Percentiles rank a stretch among this genome's conserved stretches.
Conservation (phyloP, 257 asterid species). For the Nicotiana knightiana region DNA sequence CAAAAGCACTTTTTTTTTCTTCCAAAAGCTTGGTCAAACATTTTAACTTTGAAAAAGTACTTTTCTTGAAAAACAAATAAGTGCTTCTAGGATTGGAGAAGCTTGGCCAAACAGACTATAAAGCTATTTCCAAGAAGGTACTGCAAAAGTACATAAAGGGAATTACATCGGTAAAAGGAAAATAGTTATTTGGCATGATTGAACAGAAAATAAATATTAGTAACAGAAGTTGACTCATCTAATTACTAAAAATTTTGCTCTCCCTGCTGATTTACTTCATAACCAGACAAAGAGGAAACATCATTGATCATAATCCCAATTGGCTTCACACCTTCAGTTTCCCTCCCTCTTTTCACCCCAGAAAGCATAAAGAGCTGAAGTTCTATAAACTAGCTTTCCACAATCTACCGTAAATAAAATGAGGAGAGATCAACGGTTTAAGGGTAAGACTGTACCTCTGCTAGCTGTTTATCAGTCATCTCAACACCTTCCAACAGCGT, state of each 20-base stretch:
- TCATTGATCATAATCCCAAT: neutral
- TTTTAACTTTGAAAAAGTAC: too few species aligned
- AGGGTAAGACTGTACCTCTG: conserved; percentile 47
- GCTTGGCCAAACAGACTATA: too few species aligned
- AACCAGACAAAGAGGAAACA: neutral
- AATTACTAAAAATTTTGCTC: neutral
- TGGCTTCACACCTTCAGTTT: neutral
- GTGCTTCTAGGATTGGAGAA: too few species aligned
- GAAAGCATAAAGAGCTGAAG: neutral
- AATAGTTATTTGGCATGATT: neutral
- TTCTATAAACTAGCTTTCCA: neutral
- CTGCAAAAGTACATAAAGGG: too few species aligned
- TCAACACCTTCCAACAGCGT: conserved; percentile 93
- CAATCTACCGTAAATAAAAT: neutral
- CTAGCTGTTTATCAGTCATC: conserved; percentile 90
- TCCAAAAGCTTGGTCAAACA: too few species aligned
- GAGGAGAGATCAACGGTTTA: neutral
- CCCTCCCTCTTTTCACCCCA: neutral
- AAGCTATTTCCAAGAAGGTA: too few species aligned
- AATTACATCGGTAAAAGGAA: too few species aligned
- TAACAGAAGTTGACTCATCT: neutral
- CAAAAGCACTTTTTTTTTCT: too few species aligned
- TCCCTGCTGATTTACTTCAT: neutral
- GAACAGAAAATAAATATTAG: neutral
- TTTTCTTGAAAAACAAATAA: too few species aligned